Conservation (phyloP, 2,329 filamentous ascomycete genomes). For the Claviceps capensis region DNA sequence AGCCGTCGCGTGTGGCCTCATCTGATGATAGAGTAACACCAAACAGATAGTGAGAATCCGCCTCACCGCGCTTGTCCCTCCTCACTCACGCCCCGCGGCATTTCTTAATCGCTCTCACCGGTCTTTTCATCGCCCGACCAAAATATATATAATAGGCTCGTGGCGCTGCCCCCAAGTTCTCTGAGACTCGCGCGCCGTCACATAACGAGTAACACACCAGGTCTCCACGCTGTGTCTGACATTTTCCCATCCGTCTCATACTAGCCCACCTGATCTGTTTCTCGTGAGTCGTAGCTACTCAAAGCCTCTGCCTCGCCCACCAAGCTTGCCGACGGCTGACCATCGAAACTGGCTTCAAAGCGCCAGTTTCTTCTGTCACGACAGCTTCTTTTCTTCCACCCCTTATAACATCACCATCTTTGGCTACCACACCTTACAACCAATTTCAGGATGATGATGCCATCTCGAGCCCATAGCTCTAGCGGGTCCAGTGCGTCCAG, state of each 20-base stretch:
- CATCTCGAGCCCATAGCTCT: constrained; percentile 14
- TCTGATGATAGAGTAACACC: constrained; percentile 2
- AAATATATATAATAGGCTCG: constrained; percentile 7
- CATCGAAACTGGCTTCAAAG: background rate
- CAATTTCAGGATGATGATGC: constrained; percentile 9
- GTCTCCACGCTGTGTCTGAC: constrained; percentile 5
- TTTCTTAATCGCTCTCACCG: constrained; percentile 6
- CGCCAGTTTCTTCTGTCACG: background rate
- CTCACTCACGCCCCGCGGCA: constrained; percentile 2
- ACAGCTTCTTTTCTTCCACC: background rate
- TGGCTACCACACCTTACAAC: background rate
- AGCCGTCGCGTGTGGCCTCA: background rate
- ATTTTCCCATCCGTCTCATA: constrained; percentile 3
- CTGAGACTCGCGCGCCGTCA: constrained; percentile 5
- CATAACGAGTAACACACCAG: background rate
- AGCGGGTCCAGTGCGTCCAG: constrained; percentile 11
- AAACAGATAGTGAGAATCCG: background rate
- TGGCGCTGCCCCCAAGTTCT: constrained; percentile 2
- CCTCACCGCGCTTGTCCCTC: constrained; percentile 6
- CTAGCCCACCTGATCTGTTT: constrained; percentile 1
- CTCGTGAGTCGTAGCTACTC: background rate
- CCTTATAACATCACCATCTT: background rate
- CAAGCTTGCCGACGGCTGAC: background rate
- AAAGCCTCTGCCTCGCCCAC: background rate
- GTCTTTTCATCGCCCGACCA: background rate